phyloP scores from a whole-genome alignment of 1,284 basidiomycete species.

The Naganishia sp. region DNA sequence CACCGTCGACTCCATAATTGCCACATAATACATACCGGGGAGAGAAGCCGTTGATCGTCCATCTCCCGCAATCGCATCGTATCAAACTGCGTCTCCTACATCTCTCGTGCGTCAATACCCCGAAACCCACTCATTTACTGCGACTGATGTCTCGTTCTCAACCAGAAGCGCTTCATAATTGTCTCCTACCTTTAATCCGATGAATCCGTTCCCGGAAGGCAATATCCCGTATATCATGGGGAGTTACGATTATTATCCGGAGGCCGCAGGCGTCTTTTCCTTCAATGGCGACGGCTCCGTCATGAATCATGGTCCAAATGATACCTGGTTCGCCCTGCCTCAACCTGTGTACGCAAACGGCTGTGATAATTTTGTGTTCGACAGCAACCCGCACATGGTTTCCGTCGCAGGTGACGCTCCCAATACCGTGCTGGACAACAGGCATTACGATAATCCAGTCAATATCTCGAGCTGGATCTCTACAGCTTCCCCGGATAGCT shows the following conservation, averaged over 20 bases:
- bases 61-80: no score
- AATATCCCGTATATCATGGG: slow-evolving; percentile 18
- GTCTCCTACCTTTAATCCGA: neutral
- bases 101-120: no score
- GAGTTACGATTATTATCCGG: slow-evolving; percentile 20
- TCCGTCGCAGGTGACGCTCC: neutral
- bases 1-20: no score
- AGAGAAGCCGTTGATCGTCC: no score
- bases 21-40: no score
- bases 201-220: slow-evolving; percentile 9
- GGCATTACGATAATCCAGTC: slow-evolving; percentile 12
- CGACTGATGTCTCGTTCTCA: no score
- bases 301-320: neutral
- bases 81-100: no score
- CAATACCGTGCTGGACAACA: neutral
- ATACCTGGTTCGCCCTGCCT: slow-evolving; percentile 6
- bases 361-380: slow-evolving; percentile 12
- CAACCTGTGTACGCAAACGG: slow-evolving; percentile 3
- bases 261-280: slow-evolving; percentile 9
- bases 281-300: slow-evolving; percentile 4
- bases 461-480: slow-evolving; percentile 25
- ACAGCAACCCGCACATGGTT: slow-evolving; percentile 9
- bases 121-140: no score
- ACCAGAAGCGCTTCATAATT: no score
- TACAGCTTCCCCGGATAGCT: slow-evolving; percentile 8